Percentiles rank a stretch among this genome's conserved stretches.
Conservation (phyloP, 495 filamentous ascomycete genomes). For the Neurospora terricola region DNA sequence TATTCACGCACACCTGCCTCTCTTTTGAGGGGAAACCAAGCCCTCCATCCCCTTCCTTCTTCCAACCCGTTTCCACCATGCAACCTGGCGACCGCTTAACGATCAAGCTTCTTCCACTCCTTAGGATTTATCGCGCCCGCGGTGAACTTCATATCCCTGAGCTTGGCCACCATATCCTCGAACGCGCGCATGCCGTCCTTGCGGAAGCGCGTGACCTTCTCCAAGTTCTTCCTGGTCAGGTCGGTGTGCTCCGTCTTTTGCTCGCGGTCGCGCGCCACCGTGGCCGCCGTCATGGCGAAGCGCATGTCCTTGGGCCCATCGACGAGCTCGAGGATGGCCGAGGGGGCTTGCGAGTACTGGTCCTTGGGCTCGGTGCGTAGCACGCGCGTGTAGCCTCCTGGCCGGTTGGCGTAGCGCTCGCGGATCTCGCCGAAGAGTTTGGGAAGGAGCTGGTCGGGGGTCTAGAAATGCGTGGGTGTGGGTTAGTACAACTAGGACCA, state of each 20-base stretch:
- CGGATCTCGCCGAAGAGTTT: slow-evolving; percentile 81
- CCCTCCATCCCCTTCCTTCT: background rate
- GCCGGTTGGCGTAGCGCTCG: slow-evolving; percentile 66
- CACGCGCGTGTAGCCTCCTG: slow-evolving; percentile 91
- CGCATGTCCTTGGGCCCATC: slow-evolving; percentile 93
- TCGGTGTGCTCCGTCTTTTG: slow-evolving; percentile 47
- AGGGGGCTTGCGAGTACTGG: slow-evolving; percentile 67
- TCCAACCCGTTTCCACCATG: background rate
- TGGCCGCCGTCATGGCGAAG: slow-evolving; percentile 81
- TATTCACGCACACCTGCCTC: background rate
- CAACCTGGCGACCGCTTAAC: background rate
- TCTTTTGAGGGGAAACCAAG: background rate
- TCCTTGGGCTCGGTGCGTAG: slow-evolving; percentile 76
- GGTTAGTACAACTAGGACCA: too few species aligned
- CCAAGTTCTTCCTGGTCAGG: slow-evolving; percentile 65
- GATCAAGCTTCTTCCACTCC: background rate
- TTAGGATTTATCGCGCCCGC: background rate
- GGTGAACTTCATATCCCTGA: slow-evolving; percentile 30
- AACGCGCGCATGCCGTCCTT: slow-evolving; percentile 54
- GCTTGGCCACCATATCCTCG: slow-evolving; percentile 58
- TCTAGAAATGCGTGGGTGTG: slow-evolving; percentile 1
- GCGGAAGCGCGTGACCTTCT: slow-evolving; percentile 77
- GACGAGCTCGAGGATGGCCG: slow-evolving; percentile 90
- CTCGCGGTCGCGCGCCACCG: slow-evolving; percentile 53
- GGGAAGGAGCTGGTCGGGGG: slow-evolving; percentile 57